Evolutionary conservation across 768 basidiomycete species (phyloP).

Genomic region (Galerina marginata): DNA sequence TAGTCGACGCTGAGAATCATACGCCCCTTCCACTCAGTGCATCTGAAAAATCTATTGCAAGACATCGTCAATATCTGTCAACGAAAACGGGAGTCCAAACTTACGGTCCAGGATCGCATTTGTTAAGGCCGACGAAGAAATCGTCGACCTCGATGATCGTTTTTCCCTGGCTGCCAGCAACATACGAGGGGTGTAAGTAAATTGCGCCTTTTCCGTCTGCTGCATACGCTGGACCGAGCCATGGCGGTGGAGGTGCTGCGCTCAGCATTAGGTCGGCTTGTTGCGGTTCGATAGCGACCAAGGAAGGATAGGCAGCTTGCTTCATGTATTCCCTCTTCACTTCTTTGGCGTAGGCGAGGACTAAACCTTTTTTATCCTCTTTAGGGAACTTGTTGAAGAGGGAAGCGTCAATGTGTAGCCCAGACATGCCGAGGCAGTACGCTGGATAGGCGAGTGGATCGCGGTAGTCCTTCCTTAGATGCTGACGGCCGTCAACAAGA

Average conservation of each 20-base stretch:
- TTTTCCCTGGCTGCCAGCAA: conserved; percentile 4
- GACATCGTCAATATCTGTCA: background rate
- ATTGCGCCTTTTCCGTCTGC: conserved; percentile 21
- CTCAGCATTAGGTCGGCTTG: conserved; percentile 19
- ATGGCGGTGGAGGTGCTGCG: conserved; percentile 19
- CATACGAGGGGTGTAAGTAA: conserved; percentile 17
- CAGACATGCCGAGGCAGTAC: conserved; percentile 24
- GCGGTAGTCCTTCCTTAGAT: conserved; percentile 19
- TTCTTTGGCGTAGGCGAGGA: conserved; percentile 18
- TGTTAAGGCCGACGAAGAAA: conserved; percentile 24
- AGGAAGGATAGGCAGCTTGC: conserved; percentile 18
- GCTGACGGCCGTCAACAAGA: conserved; percentile 22
- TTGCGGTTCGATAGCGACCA: conserved; percentile 23
- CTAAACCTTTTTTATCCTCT: conserved; percentile 15
- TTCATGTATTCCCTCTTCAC: conserved; percentile 22
- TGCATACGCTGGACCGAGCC: conserved; percentile 19
- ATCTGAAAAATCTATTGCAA: conserved; percentile 22
- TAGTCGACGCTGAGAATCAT: conserved; percentile 23
- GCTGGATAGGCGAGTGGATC: conserved; percentile 19
- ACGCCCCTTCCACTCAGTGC: conserved; percentile 24
- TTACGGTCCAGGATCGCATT: conserved; percentile 26
- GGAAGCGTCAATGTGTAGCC: conserved; percentile 17
- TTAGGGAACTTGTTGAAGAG: conserved; percentile 15
- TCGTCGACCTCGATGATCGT: conserved; percentile 23
- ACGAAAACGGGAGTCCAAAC: background rate